Evolutionary conservation across 257 asterid species (phyloP).

Genomic region (Ligustrum vulgare): DNA sequence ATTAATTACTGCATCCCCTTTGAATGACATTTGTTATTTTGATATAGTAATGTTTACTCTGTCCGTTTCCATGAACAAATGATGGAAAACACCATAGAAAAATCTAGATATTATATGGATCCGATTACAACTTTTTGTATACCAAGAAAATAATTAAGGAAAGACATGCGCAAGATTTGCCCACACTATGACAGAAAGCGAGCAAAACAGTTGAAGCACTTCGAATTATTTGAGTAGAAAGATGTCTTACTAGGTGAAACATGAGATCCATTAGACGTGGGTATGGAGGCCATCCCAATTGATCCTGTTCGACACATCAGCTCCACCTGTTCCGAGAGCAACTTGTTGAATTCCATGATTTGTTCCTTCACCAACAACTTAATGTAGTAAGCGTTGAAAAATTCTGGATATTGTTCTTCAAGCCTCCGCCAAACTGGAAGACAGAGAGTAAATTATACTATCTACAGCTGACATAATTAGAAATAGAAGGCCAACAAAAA

Average conservation of each 20-base stretch:
- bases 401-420: constrained; percentile 73
- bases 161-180: not conserved
- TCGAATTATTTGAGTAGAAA: constrained; percentile 3
- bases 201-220: not conserved
- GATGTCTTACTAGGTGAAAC: constrained; percentile 60
- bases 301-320: constrained; percentile 57
- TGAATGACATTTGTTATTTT: not conserved
- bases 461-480: constrained; percentile 16
- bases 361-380: constrained; percentile 74
- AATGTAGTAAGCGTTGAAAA: constrained; percentile 76
- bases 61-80: not conserved
- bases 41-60: not conserved
- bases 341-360: constrained; percentile 76
- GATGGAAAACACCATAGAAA: not conserved
- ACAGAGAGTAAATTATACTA: constrained; percentile 19
- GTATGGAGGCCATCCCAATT: constrained; percentile 49
- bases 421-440: constrained; percentile 89
- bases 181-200: constrained; percentile 1
- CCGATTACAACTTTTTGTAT: not conserved
- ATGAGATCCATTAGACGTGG: constrained; percentile 64
- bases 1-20: not conserved
- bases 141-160: not conserved
- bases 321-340: constrained; percentile 67
- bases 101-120: not conserved
- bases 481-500: constrained; percentile 1